Base-by-base conservation (phyloP, 2,329 filamentous ascomycete species). In the Claviceps sp. region DNA sequence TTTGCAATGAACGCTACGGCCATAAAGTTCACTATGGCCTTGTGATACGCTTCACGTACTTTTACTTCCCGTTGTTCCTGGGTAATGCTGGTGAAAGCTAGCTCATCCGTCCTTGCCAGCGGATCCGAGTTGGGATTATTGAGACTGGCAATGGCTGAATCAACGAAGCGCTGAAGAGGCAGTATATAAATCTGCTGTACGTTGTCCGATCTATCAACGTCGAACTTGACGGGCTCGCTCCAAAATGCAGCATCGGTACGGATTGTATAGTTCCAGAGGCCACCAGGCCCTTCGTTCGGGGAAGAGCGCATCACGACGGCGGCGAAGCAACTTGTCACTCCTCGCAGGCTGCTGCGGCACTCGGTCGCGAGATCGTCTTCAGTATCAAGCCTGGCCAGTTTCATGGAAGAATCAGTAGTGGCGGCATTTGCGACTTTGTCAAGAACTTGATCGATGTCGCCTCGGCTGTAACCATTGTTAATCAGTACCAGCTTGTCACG, bases 211-310 rank as follows among this genome's bases (percentile, higher is more conserved):
- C 72, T 71, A 37, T 82, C 72, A 34, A 85, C 77, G 56, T 84
- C 75, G 55, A 94, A 81, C 51, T 76, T 78, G 7, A 67, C 64
- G 7, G 80, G 77, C 20, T 83, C 82, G 14, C 37, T 16, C 30
- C 55, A 54, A 53, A 95, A 73, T 0, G 80, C 74, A 38, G 84
- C 84, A 63, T 95, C 90, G 2, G 82, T 82, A 52, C 86, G 76
- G 26, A 95, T 73, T 0, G 87, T 90, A 63, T 95, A 96, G 67
- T 93, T 94, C 90, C 90, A 95, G 45, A 78, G 67, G 1, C 77
- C 76, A 6, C 75, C 76, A 1, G 64, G 56, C 9, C 87, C 87
- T 68, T 93, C 83, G 1, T 67, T 74, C 0, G 88, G 87, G 5
- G 87, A 94, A 0, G 84, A 84, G 51, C 81, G 73, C 69, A 94